These are phyloP conservation scores for Zhuliangozyma parablackwelliae DNA, from an alignment of 1,139 yeast genomes.

Conservation along the genomic window DNA sequence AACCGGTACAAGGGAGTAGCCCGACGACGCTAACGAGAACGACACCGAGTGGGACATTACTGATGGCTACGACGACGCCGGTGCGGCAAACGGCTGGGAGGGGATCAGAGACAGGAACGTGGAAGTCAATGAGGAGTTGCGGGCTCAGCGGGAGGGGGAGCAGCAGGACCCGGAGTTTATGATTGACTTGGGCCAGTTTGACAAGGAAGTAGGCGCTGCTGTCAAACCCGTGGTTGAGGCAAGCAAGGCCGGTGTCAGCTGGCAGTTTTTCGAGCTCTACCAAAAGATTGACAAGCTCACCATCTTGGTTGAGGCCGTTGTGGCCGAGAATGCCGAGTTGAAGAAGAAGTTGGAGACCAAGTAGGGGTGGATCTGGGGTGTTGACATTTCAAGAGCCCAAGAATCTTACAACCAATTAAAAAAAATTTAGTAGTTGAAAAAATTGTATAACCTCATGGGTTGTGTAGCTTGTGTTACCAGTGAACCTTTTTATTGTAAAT, in stretches of 20 bases:
- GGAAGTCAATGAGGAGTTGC: constrained; percentile 36
- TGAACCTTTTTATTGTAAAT: too few species aligned
- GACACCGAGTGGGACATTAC: constrained; percentile 81
- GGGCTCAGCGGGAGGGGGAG: constrained; percentile 60
- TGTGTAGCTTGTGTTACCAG: too few species aligned
- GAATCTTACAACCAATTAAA: too few species aligned
- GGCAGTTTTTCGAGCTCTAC: constrained; percentile 61
- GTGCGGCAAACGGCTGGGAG: constrained; percentile 12
- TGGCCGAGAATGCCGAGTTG: constrained; percentile 40
- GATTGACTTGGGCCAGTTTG: constrained; percentile 48
- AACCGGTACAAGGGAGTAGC: constrained; percentile 60
- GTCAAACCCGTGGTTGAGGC: constrained; percentile 60
- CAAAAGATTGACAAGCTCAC: constrained; percentile 45
- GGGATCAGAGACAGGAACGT: constrained; percentile 36
- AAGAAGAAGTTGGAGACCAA: constrained; percentile 14
- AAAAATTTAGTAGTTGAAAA: background rate
- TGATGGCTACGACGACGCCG: constrained; percentile 58
- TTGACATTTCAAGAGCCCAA: background rate
- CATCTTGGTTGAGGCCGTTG: constrained; percentile 35
- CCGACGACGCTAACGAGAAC: constrained; percentile 78
- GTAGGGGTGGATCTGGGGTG: background rate
- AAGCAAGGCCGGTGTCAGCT: constrained; percentile 52
- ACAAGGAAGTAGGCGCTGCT: constrained; percentile 36
- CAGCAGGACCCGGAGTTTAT: constrained; percentile 67
- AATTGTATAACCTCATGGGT: background rate